These are phyloP conservation scores for Oryza meyeriana DNA, from an alignment of 176 grass and related monocot genomes.

Conservation along the genomic window DNA sequence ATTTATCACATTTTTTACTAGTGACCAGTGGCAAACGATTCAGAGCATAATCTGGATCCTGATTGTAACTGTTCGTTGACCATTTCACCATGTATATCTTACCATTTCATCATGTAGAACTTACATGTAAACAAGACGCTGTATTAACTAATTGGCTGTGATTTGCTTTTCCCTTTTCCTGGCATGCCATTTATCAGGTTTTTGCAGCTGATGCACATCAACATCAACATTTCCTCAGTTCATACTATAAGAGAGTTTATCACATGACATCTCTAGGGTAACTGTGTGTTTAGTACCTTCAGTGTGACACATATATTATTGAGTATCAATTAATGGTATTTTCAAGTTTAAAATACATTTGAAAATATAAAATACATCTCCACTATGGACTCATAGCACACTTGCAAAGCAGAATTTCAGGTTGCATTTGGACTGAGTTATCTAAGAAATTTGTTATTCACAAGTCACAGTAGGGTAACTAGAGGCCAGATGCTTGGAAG, in stretches of 20 bases:
- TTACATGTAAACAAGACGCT: neutral
- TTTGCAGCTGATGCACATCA: neutral
- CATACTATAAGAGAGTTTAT: neutral
- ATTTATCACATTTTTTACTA: neutral
- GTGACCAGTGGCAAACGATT: neutral
- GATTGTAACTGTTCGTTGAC: neutral
- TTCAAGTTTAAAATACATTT: neutral
- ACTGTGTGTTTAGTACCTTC: neutral
- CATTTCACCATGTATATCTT: neutral
- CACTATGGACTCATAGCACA: neutral
- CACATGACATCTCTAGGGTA: neutral
- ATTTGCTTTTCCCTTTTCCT: constrained; percentile 9
- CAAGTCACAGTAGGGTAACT: neutral
- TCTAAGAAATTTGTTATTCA: neutral
- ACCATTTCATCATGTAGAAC: neutral
- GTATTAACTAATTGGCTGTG: neutral
- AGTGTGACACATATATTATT: neutral
- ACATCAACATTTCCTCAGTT: neutral
- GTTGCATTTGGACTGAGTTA: neutral
- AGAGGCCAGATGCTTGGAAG: neutral
- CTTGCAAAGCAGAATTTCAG: neutral
- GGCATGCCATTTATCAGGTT: neutral
- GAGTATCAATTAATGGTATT: neutral
- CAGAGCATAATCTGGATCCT: neutral
- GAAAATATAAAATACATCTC: neutral